A percentile compares a stretch with the other conserved stretches of the same genome.
phyloP scores from a whole-genome alignment of 1,284 basidiomycete genomes.

The Ceratobasidium sp. region DNA sequence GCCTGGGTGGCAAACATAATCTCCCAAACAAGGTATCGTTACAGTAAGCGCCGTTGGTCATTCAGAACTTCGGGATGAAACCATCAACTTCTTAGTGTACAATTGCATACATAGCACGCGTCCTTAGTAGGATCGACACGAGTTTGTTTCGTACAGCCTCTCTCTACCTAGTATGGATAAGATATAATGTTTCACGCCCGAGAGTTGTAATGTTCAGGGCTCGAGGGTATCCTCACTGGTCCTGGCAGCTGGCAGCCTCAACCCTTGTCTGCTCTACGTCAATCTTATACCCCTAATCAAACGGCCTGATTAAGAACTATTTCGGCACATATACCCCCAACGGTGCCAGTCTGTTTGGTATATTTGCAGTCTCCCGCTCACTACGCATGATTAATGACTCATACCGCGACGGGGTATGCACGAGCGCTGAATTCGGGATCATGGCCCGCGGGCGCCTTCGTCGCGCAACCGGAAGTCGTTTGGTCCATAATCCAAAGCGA shows the following conservation, averaged over 20 bases:
- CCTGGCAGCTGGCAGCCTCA: no score
- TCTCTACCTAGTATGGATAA: background rate
- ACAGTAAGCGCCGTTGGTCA: background rate
- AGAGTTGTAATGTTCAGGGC: background rate
- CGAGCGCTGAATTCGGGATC: background rate
- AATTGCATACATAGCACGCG: background rate
- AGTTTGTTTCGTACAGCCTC: background rate
- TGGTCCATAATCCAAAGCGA: background rate
- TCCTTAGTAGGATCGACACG: background rate
- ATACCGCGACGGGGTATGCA: background rate
- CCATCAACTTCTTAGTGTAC: background rate
- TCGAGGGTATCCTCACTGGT: background rate
- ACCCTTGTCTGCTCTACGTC: background rate
- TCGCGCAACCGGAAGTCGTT: no score
- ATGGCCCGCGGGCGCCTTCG: background rate
- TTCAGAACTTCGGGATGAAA: background rate
- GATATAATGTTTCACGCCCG: background rate
- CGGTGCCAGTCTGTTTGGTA: background rate
- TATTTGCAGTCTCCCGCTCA: background rate
- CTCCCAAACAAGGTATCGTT: no score
- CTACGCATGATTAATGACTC: background rate
- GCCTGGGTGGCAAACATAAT: no score
- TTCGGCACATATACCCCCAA: background rate
- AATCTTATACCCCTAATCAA: background rate
- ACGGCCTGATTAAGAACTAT: background rate